phyloP scores from a whole-genome alignment of 148 eudicot genomes.

The Salicornia ramosissima region DNA sequence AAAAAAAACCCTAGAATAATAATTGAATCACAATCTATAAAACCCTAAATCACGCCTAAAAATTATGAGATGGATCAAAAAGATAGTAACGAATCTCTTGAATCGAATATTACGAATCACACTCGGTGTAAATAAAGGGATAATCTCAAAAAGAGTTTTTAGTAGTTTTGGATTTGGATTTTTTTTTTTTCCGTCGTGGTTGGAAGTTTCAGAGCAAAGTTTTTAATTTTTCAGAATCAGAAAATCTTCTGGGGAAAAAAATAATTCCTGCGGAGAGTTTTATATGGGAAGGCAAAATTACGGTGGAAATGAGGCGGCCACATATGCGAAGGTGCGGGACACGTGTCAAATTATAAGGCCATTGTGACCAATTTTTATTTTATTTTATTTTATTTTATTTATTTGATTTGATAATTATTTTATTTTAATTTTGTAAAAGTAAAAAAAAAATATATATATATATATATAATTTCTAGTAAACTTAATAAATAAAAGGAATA shows the following conservation, averaged over 20 bases:
- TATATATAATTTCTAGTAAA: too few species aligned
- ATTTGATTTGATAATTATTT: too few species aligned
- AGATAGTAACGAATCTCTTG: too few species aligned
- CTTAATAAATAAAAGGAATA: too few species aligned
- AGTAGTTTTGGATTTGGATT: too few species aligned
- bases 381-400: too few species aligned
- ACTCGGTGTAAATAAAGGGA: background rate
- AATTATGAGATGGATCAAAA: too few species aligned
- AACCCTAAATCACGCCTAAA: conserved; percentile 1
- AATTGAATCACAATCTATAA: background rate
- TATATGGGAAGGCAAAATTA: background rate
- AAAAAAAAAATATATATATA: too few species aligned
- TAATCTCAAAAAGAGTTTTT: too few species aligned
- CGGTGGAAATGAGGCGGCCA: conserved; percentile 13
- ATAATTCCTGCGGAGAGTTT: background rate
- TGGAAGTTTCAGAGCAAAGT: background rate
- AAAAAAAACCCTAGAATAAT: background rate
- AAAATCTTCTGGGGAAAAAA: background rate
- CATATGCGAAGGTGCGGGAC: conserved; percentile 1
- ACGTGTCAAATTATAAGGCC: conserved; percentile 4
- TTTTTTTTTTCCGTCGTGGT: too few species aligned
- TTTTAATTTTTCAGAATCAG: background rate
- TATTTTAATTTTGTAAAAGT: too few species aligned
- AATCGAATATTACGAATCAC: background rate
- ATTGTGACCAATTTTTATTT: background rate